phyloP scores from a whole-genome alignment of 306 rosid genomes.

The Gastrolobium villosum region DNA sequence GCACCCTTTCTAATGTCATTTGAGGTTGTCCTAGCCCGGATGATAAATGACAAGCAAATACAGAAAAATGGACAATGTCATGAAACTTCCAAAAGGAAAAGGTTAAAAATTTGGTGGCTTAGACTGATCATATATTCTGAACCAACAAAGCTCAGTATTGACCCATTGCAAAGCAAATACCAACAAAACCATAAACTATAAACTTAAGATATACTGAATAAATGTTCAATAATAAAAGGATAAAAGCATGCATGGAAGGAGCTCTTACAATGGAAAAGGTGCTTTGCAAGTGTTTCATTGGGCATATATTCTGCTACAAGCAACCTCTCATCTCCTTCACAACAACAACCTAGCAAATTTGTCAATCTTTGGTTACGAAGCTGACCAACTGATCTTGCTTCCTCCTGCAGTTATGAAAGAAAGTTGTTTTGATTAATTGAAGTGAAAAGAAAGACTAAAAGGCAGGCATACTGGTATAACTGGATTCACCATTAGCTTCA shows the following conservation, averaged over 20 bases:
- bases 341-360: conserved; percentile 82
- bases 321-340: conserved; percentile 84
- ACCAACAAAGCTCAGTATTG: neutral
- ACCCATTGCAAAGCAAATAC: conserved; percentile 10
- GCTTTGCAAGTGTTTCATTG: conserved; percentile 84
- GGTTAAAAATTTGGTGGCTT: conserved; percentile 11
- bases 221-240: conserved; percentile 24
- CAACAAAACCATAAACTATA: conserved; percentile 9
- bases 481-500: conserved; percentile 30
- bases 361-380: conserved; percentile 80
- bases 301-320: conserved; percentile 89
- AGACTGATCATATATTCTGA: conserved; percentile 24
- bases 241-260: conserved; percentile 7
- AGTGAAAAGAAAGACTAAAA: conserved; percentile 27
- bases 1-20: conserved; percentile 2
- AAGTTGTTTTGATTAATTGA: conserved; percentile 17
- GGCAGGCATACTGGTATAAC: conserved; percentile 4
- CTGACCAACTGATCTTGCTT: conserved; percentile 85
- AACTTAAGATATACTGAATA: conserved; percentile 1
- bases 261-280: conserved; percentile 80
- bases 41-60: neutral
- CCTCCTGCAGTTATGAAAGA: conserved; percentile 61
- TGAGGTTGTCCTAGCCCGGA: conserved; percentile 14
- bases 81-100: conserved; percentile 15
- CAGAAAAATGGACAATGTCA: neutral